Conservation (phyloP, 495 filamentous ascomycete genomes). For the Viridothelium virens region DNA sequence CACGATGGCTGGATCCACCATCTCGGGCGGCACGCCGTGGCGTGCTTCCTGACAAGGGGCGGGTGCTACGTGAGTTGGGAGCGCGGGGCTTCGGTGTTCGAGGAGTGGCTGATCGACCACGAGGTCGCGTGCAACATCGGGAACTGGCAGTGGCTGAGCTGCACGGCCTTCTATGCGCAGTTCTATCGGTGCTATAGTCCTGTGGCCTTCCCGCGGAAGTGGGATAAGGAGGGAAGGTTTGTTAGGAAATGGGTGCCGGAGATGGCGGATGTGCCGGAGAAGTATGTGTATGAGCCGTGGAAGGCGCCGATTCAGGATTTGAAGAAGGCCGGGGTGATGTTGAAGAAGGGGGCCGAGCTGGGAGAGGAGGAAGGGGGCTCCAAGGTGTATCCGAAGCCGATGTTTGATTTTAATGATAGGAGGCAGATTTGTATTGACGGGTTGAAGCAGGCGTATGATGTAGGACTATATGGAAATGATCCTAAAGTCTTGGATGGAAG, state of each 20-base stretch:
- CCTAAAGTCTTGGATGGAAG: conserved; percentile 50
- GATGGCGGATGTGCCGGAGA: conserved; percentile 48
- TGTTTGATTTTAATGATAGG: conserved; percentile 61
- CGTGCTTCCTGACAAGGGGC: conserved; percentile 63
- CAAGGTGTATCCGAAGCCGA: conserved; percentile 56
- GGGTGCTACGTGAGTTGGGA: conserved; percentile 70
- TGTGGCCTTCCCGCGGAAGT: conserved; percentile 58
- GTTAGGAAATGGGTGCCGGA: conserved; percentile 57
- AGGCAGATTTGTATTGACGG: conserved; percentile 50
- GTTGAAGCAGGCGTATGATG: conserved; percentile 58
- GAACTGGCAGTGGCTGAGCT: conserved; percentile 71
- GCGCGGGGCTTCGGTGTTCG: conserved; percentile 64
- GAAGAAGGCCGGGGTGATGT: conserved; percentile 49
- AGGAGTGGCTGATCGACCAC: conserved; percentile 64
- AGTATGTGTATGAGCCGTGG: conserved; percentile 70
- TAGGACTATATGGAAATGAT: conserved; percentile 55
- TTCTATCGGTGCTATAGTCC: conserved; percentile 62
- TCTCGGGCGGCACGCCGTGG: conserved; percentile 61
- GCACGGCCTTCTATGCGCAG: conserved; percentile 59
- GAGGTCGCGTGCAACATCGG: conserved; percentile 61
- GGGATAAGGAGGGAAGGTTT: conserved; percentile 54
- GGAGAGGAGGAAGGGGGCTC: conserved; percentile 32
- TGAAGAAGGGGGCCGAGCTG: conserved; percentile 44
- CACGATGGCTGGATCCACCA: conserved; percentile 69
- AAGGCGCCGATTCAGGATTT: conserved; percentile 55